phyloP scores from a whole-genome alignment of 2,329 filamentous ascomycete genomes.

The Talaromyces sp. region DNA sequence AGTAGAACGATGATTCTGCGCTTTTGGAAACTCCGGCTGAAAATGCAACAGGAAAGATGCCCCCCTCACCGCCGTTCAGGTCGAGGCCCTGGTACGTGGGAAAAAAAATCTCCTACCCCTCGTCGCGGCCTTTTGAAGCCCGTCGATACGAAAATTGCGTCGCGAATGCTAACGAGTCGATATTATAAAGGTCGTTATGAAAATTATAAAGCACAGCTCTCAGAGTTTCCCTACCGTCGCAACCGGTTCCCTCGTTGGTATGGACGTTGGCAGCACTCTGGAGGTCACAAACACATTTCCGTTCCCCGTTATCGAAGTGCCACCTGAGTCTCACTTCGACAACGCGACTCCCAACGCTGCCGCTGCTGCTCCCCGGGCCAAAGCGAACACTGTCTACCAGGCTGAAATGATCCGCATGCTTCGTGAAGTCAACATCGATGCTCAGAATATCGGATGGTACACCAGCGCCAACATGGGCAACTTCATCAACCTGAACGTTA shows the following conservation, averaged over 20 bases:
- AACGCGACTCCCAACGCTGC: slow-evolving; percentile 64
- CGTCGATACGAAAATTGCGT: slow-evolving; percentile 13
- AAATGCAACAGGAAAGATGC: slow-evolving; percentile 51
- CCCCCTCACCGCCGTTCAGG: slow-evolving; percentile 80
- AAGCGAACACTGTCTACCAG: slow-evolving; percentile 83
- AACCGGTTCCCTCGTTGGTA: slow-evolving; percentile 85
- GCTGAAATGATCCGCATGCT: slow-evolving; percentile 96
- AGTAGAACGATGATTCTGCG: slow-evolving; percentile 5
- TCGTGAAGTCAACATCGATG: slow-evolving; percentile 96
- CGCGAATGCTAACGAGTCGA: background rate
- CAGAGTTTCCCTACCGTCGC: slow-evolving; percentile 81
- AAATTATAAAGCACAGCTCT: slow-evolving; percentile 94
- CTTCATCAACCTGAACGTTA: slow-evolving; percentile 88
- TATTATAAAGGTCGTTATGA: slow-evolving; percentile 73
- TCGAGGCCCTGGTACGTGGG: slow-evolving; percentile 78
- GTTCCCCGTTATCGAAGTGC: slow-evolving; percentile 76
- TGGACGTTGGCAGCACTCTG: slow-evolving; percentile 76
- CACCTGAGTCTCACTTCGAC: slow-evolving; percentile 66
- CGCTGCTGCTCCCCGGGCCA: slow-evolving; percentile 83
- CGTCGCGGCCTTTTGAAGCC: slow-evolving; percentile 15
- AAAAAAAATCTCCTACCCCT: slow-evolving; percentile 26
- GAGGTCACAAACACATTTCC: slow-evolving; percentile 94
- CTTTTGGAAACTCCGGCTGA: background rate
- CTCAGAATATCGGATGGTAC: slow-evolving; percentile 98
- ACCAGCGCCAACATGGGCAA: slow-evolving; percentile 98